Percentiles rank a stretch among this genome's conserved stretches.
phyloP scores from a whole-genome alignment of 2,329 filamentous ascomycete genomes.

The Cladosporium sp. region DNA sequence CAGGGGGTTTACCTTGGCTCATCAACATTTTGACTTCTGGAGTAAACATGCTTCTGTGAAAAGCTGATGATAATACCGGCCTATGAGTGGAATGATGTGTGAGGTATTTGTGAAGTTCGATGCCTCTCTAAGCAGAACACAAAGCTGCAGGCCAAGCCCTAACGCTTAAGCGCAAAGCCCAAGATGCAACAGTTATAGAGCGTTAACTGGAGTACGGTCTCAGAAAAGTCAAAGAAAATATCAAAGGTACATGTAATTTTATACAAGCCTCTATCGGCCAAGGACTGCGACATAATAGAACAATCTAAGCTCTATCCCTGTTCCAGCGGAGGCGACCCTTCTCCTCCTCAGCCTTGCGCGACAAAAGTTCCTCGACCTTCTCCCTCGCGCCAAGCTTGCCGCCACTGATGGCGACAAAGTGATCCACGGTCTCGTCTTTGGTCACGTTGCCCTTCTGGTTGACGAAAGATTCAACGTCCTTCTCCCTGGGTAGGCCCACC shows the following conservation, averaged over 20 bases:
- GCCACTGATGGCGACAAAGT: constrained; percentile 42
- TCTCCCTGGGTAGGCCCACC: constrained; percentile 74
- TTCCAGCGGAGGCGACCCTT: constrained; percentile 11
- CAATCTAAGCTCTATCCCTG: constrained; percentile 9
- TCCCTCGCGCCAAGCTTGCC: constrained; percentile 54
- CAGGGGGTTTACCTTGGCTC: background rate
- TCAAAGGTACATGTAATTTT: constrained; percentile 1
- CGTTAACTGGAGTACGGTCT: background rate
- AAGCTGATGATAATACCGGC: background rate
- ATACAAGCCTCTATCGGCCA: constrained; percentile 1
- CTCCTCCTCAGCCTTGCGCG: constrained; percentile 35
- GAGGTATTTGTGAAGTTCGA: background rate
- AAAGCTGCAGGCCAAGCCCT: background rate
- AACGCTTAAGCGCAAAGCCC: background rate
- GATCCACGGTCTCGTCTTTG: constrained; percentile 41
- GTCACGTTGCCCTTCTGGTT: constrained; percentile 27
- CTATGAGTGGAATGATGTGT: background rate
- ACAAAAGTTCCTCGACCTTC: constrained; percentile 64
- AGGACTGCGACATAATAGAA: background rate
- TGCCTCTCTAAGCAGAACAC: background rate
- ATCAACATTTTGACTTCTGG: background rate
- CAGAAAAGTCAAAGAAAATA: background rate
- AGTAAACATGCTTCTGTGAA: background rate
- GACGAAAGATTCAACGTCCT: constrained; percentile 53
- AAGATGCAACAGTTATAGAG: background rate